Evolutionary conservation across 805 yeast genomes (phyloP).

Genomic region (Pichia deserticola): DNA sequence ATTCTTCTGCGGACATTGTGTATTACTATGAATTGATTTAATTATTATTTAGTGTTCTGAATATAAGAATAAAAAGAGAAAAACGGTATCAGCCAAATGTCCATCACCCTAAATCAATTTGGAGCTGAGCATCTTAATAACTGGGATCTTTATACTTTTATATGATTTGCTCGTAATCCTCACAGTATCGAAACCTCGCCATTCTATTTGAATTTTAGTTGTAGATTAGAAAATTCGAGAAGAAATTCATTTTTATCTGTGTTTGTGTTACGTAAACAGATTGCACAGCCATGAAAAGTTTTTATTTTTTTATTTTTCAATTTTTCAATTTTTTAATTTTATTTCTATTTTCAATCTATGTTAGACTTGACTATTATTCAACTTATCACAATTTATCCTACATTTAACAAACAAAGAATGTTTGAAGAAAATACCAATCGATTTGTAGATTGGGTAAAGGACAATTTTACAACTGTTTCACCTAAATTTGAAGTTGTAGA

Average conservation of each 20-base stretch:
- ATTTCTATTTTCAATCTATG: not conserved
- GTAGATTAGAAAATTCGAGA: slow-evolving; percentile 1
- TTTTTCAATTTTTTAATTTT: not conserved
- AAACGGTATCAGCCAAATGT: too few species aligned
- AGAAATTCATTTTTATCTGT: not conserved
- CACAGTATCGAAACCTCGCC: too few species aligned
- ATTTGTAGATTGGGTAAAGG: slow-evolving; percentile 40
- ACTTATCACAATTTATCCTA: too few species aligned
- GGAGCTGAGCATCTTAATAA: too few species aligned
- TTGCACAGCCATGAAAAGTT: slow-evolving; percentile 3
- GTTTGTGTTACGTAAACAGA: too few species aligned
- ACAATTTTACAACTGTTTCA: slow-evolving; percentile 41
- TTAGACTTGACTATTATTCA: not conserved
- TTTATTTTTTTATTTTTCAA: not conserved
- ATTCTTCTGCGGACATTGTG: slow-evolving; percentile 60
- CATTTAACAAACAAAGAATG: too few species aligned
- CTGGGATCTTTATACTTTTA: too few species aligned
- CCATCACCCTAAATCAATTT: too few species aligned
- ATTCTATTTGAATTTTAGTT: too few species aligned
- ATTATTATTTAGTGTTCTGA: not conserved
- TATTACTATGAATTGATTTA: not conserved
- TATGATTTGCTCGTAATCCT: too few species aligned
- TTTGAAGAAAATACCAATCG: slow-evolving; percentile 28
- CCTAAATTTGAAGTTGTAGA: slow-evolving; percentile 56
- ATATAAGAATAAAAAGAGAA: too few species aligned